These are phyloP conservation scores for Physcia stellaris DNA, from an alignment of 495 filamentous ascomycete species.

Conservation along the genomic window DNA sequence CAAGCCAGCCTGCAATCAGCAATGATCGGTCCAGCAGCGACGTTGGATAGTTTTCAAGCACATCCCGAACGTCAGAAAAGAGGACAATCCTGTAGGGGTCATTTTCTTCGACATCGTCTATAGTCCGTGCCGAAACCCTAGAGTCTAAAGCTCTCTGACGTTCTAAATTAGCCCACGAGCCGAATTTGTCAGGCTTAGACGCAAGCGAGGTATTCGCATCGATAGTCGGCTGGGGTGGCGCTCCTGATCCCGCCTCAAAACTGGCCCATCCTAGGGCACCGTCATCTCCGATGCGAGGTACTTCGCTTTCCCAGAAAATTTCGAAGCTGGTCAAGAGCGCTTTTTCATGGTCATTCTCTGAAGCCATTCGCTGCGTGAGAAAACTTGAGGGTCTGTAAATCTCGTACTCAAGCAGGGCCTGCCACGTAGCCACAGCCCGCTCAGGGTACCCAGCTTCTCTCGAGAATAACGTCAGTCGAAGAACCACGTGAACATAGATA, in stretches of 20 bases:
- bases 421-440: slow-evolving; percentile 66
- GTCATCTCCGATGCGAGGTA: slow-evolving; percentile 63
- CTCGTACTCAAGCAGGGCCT: slow-evolving; percentile 63
- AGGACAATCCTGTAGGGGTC: slow-evolving; percentile 71
- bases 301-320: slow-evolving; percentile 80
- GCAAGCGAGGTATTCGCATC: slow-evolving; percentile 3
- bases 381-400: slow-evolving; percentile 38
- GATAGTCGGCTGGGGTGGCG: slow-evolving; percentile 24
- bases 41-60: slow-evolving; percentile 27
- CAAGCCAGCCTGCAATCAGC: slow-evolving; percentile 52
- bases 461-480: slow-evolving; percentile 60
- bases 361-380: slow-evolving; percentile 4
- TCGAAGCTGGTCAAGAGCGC: slow-evolving; percentile 35
- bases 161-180: slow-evolving; percentile 51
- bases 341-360: neutral
- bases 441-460: slow-evolving; percentile 73
- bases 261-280: slow-evolving; percentile 56
- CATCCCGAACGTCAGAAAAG: slow-evolving; percentile 56
- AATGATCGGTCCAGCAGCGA: slow-evolving; percentile 17
- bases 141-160: slow-evolving; percentile 29
- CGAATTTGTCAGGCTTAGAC: slow-evolving; percentile 19
- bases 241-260: slow-evolving; percentile 27
- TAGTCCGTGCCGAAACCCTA: slow-evolving; percentile 48
- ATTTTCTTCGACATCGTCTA: slow-evolving; percentile 52
- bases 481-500: slow-evolving; percentile 56